These are phyloP conservation scores for Colletotrichum viniferum DNA, from an alignment of 2,329 filamentous ascomycete species.

Conservation along the genomic window DNA sequence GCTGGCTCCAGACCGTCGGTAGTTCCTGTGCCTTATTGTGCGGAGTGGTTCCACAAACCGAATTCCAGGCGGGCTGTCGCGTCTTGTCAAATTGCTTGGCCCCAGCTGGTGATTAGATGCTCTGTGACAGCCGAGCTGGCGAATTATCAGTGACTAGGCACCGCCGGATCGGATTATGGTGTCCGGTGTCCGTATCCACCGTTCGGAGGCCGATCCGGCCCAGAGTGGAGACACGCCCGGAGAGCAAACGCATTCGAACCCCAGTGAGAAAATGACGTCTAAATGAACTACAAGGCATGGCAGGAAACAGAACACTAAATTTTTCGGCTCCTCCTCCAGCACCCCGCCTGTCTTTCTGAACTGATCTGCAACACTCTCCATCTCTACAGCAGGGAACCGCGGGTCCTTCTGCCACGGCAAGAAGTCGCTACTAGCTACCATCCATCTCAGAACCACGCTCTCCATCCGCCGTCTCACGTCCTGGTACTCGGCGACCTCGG, in stretches of 20 bases:
- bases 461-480: conserved; percentile 29
- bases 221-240: not conserved
- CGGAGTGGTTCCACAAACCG: not conserved
- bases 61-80: not conserved
- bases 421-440: conserved; percentile 37
- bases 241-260: not conserved
- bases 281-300: not conserved
- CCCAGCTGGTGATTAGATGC: not conserved
- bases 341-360: not conserved
- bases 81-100: not conserved
- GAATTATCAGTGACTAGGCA: not conserved
- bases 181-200: not conserved
- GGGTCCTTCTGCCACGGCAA: conserved; percentile 39
- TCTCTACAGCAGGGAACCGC: conserved; percentile 37
- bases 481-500: conserved; percentile 28
- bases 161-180: not conserved
- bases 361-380: conserved; percentile 34
- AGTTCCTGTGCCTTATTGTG: not conserved
- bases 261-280: not conserved
- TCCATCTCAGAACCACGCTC: conserved; percentile 40
- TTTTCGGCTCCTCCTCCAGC: not conserved
- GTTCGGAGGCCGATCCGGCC: not conserved
- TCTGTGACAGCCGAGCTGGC: not conserved
- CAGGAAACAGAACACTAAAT: not conserved
- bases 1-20: not conserved